Conservation (phyloP, 495 filamentous ascomycete genomes). For the Choiromyces venosus region DNA sequence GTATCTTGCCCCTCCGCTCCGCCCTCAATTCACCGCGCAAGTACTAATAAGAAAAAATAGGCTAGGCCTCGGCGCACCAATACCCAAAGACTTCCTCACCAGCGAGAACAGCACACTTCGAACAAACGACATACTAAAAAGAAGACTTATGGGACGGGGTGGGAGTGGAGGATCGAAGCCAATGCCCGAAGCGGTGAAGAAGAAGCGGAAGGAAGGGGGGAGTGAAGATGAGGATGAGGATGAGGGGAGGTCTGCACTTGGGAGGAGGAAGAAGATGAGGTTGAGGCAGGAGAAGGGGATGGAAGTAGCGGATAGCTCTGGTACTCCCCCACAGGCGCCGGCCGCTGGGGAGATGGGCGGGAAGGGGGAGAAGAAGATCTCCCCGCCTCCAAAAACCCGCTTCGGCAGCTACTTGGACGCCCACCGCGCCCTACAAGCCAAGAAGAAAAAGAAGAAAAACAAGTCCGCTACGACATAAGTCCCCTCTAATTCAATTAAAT, state of each 20-base stretch:
- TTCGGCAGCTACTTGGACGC: slow-evolving; percentile 22
- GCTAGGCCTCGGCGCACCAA: slow-evolving; percentile 47
- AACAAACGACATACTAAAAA: slow-evolving; percentile 46
- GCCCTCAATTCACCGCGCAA: not conserved
- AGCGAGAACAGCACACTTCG: slow-evolving; percentile 41
- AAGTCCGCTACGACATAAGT: slow-evolving; percentile 10
- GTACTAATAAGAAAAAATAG: slow-evolving; percentile 22
- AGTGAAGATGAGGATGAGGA: slow-evolving; percentile 50
- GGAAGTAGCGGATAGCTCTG: not conserved
- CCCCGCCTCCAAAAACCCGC: slow-evolving; percentile 15
- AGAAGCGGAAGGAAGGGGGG: slow-evolving; percentile 34
- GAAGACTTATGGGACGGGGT: slow-evolving; percentile 48
- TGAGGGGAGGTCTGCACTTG: slow-evolving; percentile 52
- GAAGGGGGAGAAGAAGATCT: not conserved
- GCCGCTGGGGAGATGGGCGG: not conserved
- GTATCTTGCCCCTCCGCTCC: slow-evolving; percentile 23
- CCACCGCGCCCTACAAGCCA: slow-evolving; percentile 43
- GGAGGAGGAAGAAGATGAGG: slow-evolving; percentile 48
- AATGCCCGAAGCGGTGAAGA: slow-evolving; percentile 39
- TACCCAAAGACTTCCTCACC: slow-evolving; percentile 45
- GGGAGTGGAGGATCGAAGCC: slow-evolving; percentile 39
- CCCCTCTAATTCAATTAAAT: too few species aligned
- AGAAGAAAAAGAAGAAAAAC: slow-evolving; percentile 46
- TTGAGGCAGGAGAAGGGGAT: slow-evolving; percentile 29
- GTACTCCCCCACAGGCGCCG: too few species aligned